Conservation (phyloP, 2,329 filamentous ascomycete genomes). For the Pseudophaeomoniella oleicola region DNA sequence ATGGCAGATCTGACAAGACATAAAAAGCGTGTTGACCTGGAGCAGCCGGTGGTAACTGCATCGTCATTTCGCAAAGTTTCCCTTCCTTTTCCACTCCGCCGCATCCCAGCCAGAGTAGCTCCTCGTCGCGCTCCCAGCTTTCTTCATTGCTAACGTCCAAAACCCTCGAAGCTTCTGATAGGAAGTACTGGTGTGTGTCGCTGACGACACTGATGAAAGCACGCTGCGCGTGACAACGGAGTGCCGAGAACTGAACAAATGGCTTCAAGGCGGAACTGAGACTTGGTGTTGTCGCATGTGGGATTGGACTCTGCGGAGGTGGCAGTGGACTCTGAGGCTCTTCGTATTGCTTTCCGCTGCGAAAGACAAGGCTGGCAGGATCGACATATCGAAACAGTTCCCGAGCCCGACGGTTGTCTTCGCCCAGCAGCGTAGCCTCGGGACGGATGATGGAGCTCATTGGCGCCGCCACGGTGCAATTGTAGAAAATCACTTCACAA, state of each 20-base stretch:
- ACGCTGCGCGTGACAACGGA: slow-evolving; percentile 15
- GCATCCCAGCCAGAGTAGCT: slow-evolving; percentile 18
- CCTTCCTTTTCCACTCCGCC: slow-evolving; percentile 12
- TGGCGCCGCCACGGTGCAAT: too few relatives aligned
- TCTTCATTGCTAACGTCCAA: slow-evolving; percentile 20
- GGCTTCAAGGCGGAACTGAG: slow-evolving; percentile 5
- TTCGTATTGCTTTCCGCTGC: slow-evolving; percentile 4
- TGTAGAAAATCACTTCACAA: too few relatives aligned
- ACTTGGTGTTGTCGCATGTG: slow-evolving; percentile 1
- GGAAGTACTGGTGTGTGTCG: slow-evolving; percentile 31
- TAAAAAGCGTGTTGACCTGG: slow-evolving; percentile 15
- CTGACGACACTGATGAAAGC: slow-evolving; percentile 32
- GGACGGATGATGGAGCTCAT: too few relatives aligned
- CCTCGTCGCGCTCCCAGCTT: slow-evolving; percentile 16
- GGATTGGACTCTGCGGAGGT: too few relatives aligned
- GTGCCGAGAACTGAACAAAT: slow-evolving; percentile 5
- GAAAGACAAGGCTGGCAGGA: slow-evolving; percentile 13
- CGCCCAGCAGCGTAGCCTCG: background rate
- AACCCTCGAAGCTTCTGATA: slow-evolving; percentile 35
- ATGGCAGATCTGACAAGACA: slow-evolving; percentile 17
- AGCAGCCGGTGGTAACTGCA: slow-evolving; percentile 16
- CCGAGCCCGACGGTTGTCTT: slow-evolving; percentile 15
- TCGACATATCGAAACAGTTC: slow-evolving; percentile 26
- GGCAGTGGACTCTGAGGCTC: too few relatives aligned
- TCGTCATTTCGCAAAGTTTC: slow-evolving; percentile 16